Evolutionary conservation across 2,329 filamentous ascomycete genomes (phyloP), one percentile per base, ranked within the genome.

Genomic region (Ophiostoma ulmi): DNA sequence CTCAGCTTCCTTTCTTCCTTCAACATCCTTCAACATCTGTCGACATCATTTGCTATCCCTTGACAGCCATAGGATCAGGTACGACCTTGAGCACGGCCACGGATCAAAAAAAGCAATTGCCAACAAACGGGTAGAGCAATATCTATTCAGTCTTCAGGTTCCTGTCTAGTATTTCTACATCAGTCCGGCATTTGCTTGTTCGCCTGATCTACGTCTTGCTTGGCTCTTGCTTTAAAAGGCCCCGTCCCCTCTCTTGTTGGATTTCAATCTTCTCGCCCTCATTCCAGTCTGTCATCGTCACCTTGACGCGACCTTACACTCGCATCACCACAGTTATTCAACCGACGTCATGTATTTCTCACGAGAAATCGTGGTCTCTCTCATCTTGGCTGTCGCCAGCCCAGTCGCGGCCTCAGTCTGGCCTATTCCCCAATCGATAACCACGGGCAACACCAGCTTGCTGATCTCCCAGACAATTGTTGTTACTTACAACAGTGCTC

Each of bases 401-500:
- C 75, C 78, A 14, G 81, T 81, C 13, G 83, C 80, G n/a, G 86
- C 87, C 48, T n/a, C 48, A 17, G 77, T 89, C 72, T 89, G 87
- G 87, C 87, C 87, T 14, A 80, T 82, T 31, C 87, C 87, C 2
- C 79, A 80, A 70, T 81, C 80, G 55, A 80, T 85, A 70, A 83
- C 80, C 64, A 85, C 82, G 20, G 87, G 87, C 71, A 82, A 82
- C 74, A 80, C 80, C 11, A 80, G 82, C 41, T 78, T 89, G 73
- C 87, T 84, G 78, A 85, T 89, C 75, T 80, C 82, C 72, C 78
- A 83, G 72, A 79, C 80, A 73, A 77, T 89, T 71, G 75, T 80
- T 17, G 80, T 89, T 72, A 87, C 84, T 55, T 89, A 88, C 77
- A 88, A 89, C 79, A 85, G 85, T 75, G 80, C 79, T 77, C 77